phyloP scores from a whole-genome alignment of 768 basidiomycete species.

The Panellus pusillus region DNA sequence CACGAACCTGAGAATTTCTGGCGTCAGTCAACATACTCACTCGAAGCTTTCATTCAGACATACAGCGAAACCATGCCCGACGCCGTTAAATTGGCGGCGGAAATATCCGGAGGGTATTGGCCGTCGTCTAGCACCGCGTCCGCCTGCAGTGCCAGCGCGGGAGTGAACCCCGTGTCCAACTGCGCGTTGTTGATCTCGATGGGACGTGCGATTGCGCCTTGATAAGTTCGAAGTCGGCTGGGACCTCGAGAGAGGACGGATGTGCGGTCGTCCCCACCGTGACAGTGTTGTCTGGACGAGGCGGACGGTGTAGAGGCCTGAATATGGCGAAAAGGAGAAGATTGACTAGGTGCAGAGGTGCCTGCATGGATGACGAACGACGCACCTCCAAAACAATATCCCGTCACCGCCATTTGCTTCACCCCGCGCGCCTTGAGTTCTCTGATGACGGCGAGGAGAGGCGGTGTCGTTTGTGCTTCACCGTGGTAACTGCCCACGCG shows the following conservation, averaged over 20 bases:
- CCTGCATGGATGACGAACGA: not conserved
- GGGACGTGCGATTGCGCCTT: slow-evolving; percentile 12
- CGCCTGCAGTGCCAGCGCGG: slow-evolving; percentile 2
- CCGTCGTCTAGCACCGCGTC: slow-evolving; percentile 15
- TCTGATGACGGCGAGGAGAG: slow-evolving; percentile 31
- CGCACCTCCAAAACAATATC: slow-evolving; percentile 36
- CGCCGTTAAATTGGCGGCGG: slow-evolving; percentile 13
- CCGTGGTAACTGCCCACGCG: slow-evolving; percentile 34
- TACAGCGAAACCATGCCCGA: slow-evolving; percentile 21
- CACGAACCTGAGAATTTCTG: slow-evolving; percentile 5
- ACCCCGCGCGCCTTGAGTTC: slow-evolving; percentile 37
- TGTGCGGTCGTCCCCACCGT: slow-evolving; percentile 13
- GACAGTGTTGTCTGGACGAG: slow-evolving; percentile 18
- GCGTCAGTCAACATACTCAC: not conserved
- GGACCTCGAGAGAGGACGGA: slow-evolving; percentile 11
- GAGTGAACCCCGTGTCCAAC: slow-evolving; percentile 17
- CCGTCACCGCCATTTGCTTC: slow-evolving; percentile 32
- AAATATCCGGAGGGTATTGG: slow-evolving; percentile 14
- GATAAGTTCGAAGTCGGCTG: slow-evolving; percentile 13
- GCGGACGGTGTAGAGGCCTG: slow-evolving; percentile 14
- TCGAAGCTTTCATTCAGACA: not conserved
- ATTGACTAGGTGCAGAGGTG: not conserved
- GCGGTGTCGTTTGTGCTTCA: slow-evolving; percentile 28
- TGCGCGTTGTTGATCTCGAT: slow-evolving; percentile 18
- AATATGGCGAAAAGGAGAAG: no score